phyloP scores from a whole-genome alignment of 2,329 filamentous ascomycete genomes.

The Scedosporium minutisporum region DNA sequence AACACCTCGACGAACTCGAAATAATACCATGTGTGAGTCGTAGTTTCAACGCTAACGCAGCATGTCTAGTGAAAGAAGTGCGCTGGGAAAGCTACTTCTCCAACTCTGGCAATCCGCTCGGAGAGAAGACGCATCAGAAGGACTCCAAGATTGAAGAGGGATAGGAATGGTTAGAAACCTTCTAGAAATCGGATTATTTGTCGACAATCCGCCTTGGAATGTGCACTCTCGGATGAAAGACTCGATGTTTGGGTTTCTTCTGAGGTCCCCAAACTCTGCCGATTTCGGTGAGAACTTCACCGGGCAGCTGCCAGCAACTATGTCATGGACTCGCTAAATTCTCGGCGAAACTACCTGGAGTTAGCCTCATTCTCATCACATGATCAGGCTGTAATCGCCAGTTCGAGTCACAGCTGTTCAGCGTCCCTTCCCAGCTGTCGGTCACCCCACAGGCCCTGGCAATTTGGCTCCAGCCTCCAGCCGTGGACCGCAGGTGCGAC shows the following conservation, averaged over 20 bases:
- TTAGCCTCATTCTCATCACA: not conserved
- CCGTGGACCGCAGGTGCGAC: not conserved
- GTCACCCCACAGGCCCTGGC: not conserved
- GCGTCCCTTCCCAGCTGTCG: not conserved
- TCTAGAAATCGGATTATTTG: too few species aligned
- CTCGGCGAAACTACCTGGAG: not conserved
- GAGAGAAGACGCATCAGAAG: too few species aligned
- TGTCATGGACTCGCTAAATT: not conserved
- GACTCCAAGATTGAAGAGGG: too few species aligned
- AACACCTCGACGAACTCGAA: too few species aligned
- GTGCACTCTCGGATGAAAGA: too few species aligned
- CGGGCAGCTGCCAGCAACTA: not conserved
- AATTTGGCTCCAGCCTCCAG: not conserved
- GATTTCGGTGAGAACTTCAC: not conserved
- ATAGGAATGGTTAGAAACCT: too few species aligned
- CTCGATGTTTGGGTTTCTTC: not conserved
- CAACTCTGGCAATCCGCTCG: too few species aligned
- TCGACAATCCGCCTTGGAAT: too few species aligned
- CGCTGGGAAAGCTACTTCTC: too few species aligned
- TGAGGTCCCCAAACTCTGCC: not conserved
- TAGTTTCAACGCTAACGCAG: too few species aligned
- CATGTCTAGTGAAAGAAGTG: too few species aligned
- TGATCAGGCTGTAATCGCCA: constrained; percentile 2
- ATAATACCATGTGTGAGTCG: too few species aligned
- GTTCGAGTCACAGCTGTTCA: not conserved